A percentile compares a stretch with the other conserved stretches of the same genome.
phyloP scores from a whole-genome alignment of 2,329 filamentous ascomycete genomes.

The Gyromitra esculenta region DNA sequence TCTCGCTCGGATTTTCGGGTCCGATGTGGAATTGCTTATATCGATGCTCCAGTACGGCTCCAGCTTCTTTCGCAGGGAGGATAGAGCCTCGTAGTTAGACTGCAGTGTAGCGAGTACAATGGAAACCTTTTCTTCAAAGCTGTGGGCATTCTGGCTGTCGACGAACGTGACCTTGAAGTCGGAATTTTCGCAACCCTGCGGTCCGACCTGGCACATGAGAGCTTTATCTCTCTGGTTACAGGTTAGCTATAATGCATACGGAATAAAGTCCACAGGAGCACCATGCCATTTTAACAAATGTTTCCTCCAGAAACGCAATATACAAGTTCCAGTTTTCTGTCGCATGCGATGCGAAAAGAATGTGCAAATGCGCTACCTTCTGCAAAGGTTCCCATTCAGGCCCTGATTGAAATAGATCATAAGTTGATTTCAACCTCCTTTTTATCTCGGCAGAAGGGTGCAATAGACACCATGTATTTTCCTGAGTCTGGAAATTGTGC shows the following conservation, averaged over 20 bases:
- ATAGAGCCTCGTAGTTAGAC: neutral
- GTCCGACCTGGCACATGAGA: neutral
- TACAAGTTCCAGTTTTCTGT: neutral
- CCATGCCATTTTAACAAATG: neutral
- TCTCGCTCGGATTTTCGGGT: neutral
- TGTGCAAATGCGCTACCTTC: neutral
- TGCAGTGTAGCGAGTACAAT: neutral
- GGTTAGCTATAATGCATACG: neutral
- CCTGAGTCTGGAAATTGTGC: neutral
- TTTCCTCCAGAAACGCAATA: neutral
- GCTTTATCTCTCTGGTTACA: neutral
- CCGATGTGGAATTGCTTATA: neutral
- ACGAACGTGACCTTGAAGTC: neutral
- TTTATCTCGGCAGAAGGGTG: neutral
- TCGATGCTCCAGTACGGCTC: neutral
- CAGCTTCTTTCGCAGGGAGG: neutral
- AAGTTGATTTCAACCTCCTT: neutral
- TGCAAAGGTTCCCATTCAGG: neutral
- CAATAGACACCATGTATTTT: neutral
- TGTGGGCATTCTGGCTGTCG: neutral
- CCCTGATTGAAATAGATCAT: neutral
- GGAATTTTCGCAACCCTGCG: neutral
- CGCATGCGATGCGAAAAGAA: conserved; percentile 1
- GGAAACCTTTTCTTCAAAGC: conserved; percentile 3
- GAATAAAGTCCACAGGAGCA: neutral